phyloP scores from a whole-genome alignment of 164 flowering plant genomes.

The Dillenia turbinata region DNA sequence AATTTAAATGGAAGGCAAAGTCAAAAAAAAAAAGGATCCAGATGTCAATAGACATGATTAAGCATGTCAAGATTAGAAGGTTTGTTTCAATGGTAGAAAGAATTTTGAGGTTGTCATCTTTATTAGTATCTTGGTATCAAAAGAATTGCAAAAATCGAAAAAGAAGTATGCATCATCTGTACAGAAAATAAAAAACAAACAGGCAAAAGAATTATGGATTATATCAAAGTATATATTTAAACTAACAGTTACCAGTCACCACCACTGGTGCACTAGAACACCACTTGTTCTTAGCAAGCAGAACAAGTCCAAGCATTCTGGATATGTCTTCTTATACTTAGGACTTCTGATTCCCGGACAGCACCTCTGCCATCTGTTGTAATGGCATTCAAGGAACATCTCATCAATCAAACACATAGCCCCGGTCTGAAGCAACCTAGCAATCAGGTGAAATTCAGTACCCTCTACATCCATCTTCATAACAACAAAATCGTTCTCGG shows the following conservation, averaged over 20 bases:
- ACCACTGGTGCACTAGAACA: slow-evolving; percentile 97
- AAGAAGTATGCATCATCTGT: too few relatives aligned
- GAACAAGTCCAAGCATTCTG: slow-evolving; percentile 82
- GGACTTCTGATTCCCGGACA: slow-evolving; percentile 81
- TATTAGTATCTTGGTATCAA: too few relatives aligned
- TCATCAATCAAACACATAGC: slow-evolving; percentile 96
- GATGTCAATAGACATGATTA: too few relatives aligned
- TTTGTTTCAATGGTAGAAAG: too few relatives aligned
- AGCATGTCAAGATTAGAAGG: too few relatives aligned
- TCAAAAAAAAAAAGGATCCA: too few relatives aligned
- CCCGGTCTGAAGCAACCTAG: slow-evolving; percentile 81
- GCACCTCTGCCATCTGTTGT: slow-evolving; percentile 94
- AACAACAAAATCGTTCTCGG: slow-evolving; percentile 85
- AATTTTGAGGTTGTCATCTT: too few relatives aligned
- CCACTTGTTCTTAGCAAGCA: slow-evolving; percentile 75
- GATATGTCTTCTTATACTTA: slow-evolving; percentile 81
- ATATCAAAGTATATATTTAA: too few relatives aligned
- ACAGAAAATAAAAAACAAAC: too few relatives aligned
- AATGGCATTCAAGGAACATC: slow-evolving; percentile 95
- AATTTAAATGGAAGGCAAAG: too few relatives aligned
- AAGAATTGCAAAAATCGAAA: too few relatives aligned
- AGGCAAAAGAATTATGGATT: too few relatives aligned
- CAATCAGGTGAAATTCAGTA: slow-evolving; percentile 88
- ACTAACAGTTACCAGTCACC: slow-evolving; percentile 32
- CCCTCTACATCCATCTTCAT: slow-evolving; percentile 99